Evolutionary conservation across 805 yeast species (phyloP), one percentile per base, ranked within the genome.

Genomic region (Nakazawaea populi): DNA sequence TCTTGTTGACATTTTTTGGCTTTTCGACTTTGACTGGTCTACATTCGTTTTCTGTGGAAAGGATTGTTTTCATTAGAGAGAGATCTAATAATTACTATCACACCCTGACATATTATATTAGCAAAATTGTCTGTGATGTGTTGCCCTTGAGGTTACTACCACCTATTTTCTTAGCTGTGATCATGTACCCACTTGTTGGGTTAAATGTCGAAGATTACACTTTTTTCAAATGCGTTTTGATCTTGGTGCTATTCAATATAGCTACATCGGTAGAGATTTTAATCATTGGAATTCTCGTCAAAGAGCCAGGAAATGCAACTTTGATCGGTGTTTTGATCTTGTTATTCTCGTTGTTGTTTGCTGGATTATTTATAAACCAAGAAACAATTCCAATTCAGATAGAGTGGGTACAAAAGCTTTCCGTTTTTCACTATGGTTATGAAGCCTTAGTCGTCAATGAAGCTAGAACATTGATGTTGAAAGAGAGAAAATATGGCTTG

Each of bases 391-490:
- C 74, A 1, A 40, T 60, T 29, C 67, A 69, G 27, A 79, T 90
- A 52, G 79, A 79, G 49, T 84, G 88, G 79, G 72, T 91, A 56
- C 90, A 90, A 67, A 87, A 86, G 71, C 65, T 91, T 28, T 90
- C 97, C 1, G 80, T 92, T 49, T 94, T 92, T 76, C 98, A 94
- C 66, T 94, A 90, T 62, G 97, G 96, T 0, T 94, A 92, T 64
- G 99, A 94, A 64, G 89, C 97, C 0, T 72, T 94, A 56, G 76
- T 90, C 3, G 91, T 94, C 50, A 94, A 94, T 66, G 99, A 94
- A 64, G 98, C 92, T 8, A 87, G 85, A 60, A 87, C 89, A 36
- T 75, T 94, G 63, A 83, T 89, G 11, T 74, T 94, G 59, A 82
- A 80, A 55, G 99, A 94, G 64, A 84, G 82, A 63, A 94, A 94